Evolutionary conservation across 495 filamentous ascomycete genomes (phyloP).

Genomic region (Trichoderma virens): DNA sequence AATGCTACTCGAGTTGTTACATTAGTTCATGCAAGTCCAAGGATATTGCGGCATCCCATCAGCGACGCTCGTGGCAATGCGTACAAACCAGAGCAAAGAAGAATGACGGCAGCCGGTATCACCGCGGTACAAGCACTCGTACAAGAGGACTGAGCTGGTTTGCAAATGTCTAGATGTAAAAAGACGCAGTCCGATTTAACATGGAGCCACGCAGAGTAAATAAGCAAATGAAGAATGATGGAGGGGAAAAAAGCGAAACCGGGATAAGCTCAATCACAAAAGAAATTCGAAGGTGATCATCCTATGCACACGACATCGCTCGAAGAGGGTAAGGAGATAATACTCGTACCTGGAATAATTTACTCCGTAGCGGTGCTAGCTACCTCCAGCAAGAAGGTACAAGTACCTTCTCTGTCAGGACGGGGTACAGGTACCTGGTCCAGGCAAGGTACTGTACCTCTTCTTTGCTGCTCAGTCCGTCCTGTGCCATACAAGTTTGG

Average conservation of each 20-base stretch:
- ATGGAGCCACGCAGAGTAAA: not conserved
- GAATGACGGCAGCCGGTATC: not conserved
- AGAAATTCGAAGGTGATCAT: not conserved
- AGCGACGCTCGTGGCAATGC: conserved; percentile 1
- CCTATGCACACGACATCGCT: not conserved
- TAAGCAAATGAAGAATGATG: not conserved
- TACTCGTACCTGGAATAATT: no score
- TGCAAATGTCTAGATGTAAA: not conserved
- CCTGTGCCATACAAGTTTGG: no score
- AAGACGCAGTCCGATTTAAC: not conserved
- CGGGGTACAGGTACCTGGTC: no score
- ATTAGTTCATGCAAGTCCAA: conserved; percentile 5
- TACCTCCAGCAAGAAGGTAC: not conserved
- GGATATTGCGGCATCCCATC: not conserved
- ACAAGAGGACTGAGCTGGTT: not conserved
- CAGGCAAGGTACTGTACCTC: not conserved
- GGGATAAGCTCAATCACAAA: not conserved
- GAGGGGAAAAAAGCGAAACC: not conserved
- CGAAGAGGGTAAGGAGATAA: not conserved
- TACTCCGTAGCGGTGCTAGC: no score
- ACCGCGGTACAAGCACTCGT: not conserved
- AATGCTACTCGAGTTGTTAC: not conserved
- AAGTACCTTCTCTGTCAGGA: no score
- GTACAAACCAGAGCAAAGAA: not conserved
- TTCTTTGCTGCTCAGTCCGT: no score